phyloP scores from a whole-genome alignment of 2,329 filamentous ascomycete genomes.

The Xylaria sp. region DNA sequence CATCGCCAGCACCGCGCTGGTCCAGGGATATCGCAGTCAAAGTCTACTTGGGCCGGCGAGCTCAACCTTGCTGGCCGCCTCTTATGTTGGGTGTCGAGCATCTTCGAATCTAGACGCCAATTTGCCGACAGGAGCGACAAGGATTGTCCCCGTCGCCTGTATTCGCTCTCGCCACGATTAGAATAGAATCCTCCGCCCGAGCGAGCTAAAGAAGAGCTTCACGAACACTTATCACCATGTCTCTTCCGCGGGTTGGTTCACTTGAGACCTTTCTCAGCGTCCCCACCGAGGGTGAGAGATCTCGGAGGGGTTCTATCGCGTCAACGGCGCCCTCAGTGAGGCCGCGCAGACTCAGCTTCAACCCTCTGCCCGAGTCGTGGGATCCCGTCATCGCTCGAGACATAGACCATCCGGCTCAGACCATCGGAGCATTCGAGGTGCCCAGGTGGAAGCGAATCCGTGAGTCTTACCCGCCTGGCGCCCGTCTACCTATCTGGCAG shows the following conservation, averaged over 20 bases:
- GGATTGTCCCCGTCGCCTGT: not conserved
- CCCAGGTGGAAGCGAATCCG: constrained; percentile 64
- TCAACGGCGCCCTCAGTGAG: constrained; percentile 58
- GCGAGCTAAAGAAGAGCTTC: not conserved
- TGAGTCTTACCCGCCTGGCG: constrained; percentile 49
- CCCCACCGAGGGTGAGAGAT: constrained; percentile 52
- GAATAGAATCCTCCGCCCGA: not conserved
- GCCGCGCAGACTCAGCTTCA: constrained; percentile 64
- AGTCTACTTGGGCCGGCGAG: constrained; percentile 6
- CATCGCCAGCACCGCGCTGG: not conserved
- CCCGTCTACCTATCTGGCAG: not conserved
- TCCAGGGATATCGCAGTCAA: not conserved
- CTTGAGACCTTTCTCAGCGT: constrained; percentile 63
- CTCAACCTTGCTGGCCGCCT: constrained; percentile 13
- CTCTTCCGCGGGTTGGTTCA: constrained; percentile 63
- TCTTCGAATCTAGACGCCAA: not conserved
- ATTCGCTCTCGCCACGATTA: not conserved
- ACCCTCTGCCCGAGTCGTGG: constrained; percentile 65
- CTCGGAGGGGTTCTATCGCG: constrained; percentile 53
- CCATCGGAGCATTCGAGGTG: constrained; percentile 65
- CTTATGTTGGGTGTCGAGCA: not conserved
- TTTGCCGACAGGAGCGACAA: not conserved
- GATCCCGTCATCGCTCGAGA: constrained; percentile 55
- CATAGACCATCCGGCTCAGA: constrained; percentile 55
- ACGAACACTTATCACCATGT: constrained; percentile 54